Evolutionary conservation across 1,284 basidiomycete species (phyloP).

Genomic region (Ustilago tritici): DNA sequence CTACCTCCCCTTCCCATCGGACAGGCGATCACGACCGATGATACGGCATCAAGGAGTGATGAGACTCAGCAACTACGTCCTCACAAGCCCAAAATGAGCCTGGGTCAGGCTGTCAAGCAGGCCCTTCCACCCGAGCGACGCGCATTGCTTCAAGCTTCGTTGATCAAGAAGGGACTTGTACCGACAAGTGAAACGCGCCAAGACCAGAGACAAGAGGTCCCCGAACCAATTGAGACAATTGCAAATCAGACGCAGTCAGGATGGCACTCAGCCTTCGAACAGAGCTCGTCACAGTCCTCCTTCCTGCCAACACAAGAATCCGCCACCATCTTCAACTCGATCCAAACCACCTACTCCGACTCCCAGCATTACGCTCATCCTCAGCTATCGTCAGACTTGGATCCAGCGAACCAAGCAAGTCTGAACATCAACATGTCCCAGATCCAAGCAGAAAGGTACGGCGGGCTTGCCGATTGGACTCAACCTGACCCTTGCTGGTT

Average conservation of each 20-base stretch:
- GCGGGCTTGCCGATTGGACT: slow-evolving; percentile 21
- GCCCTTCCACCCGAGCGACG: slow-evolving; percentile 39
- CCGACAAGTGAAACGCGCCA: not conserved
- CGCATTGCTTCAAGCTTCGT: slow-evolving; percentile 26
- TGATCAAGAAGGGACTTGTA: slow-evolving; percentile 8
- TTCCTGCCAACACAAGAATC: not conserved
- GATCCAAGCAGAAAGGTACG: not conserved
- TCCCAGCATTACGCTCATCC: not conserved
- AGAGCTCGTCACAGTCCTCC: not conserved
- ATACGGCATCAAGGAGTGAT: not conserved
- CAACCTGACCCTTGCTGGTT: slow-evolving; percentile 22
- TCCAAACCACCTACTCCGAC: not conserved
- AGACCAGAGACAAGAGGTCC: not conserved
- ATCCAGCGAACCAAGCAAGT: slow-evolving; percentile 14
- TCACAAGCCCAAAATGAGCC: slow-evolving; percentile 11
- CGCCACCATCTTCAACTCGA: not conserved
- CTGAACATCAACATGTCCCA: slow-evolving; percentile 11
- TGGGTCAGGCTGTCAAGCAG: slow-evolving; percentile 33
- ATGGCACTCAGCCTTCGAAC: not conserved
- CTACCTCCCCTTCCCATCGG: slow-evolving; percentile 36
- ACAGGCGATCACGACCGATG: slow-evolving; percentile 32
- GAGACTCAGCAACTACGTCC: not conserved
- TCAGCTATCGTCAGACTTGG: not conserved
- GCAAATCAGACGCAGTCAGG: not conserved
- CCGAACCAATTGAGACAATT: not conserved